Percentiles rank a stretch among this genome's conserved stretches.
These are phyloP conservation scores for Ammopiptanthus mongolicus DNA, from an alignment of 306 rosid genomes.

Conservation along the genomic window DNA sequence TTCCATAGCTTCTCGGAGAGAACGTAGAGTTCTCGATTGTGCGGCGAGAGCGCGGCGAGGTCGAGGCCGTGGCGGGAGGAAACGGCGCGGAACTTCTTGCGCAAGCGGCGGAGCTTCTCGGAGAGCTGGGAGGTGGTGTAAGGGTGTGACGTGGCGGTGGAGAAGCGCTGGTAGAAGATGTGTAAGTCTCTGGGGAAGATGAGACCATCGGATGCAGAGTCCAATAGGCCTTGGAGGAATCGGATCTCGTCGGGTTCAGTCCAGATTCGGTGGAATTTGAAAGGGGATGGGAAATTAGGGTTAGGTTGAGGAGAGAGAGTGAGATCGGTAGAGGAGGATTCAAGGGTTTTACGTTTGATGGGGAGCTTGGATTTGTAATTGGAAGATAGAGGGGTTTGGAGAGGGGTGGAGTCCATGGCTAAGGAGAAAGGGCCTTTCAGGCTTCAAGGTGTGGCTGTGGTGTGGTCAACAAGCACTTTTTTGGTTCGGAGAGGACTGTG, in stretches of 20 bases:
- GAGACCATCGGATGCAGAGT: slow-evolving; percentile 11
- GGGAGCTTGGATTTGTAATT: slow-evolving; percentile 33
- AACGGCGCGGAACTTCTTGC: slow-evolving; percentile 23
- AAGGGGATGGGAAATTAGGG: neutral
- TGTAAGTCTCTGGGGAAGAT: slow-evolving; percentile 27
- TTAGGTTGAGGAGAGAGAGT: neutral
- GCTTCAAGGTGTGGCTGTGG: neutral
- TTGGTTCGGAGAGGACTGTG: neutral
- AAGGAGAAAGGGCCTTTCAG: neutral
- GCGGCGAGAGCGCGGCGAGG: slow-evolving; percentile 13
- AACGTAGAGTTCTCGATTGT: slow-evolving; percentile 21
- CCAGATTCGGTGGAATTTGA: slow-evolving; percentile 40
- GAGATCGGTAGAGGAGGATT: neutral
- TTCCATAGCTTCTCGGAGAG: slow-evolving; percentile 36
- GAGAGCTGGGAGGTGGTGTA: slow-evolving; percentile 38
- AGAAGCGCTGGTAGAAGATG: slow-evolving; percentile 30
- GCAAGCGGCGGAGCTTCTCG: slow-evolving; percentile 38
- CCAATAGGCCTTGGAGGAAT: slow-evolving; percentile 30
- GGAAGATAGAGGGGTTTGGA: neutral
- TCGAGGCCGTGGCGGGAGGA: slow-evolving; percentile 16
- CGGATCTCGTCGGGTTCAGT: slow-evolving; percentile 31
- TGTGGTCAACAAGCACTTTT: neutral
- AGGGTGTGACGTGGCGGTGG: slow-evolving; percentile 22
- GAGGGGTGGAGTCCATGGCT: slow-evolving; percentile 31
- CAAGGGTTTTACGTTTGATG: slow-evolving; percentile 27